Conservation (phyloP, 2,329 filamentous ascomycete genomes). For the Epichloe uncinata region DNA sequence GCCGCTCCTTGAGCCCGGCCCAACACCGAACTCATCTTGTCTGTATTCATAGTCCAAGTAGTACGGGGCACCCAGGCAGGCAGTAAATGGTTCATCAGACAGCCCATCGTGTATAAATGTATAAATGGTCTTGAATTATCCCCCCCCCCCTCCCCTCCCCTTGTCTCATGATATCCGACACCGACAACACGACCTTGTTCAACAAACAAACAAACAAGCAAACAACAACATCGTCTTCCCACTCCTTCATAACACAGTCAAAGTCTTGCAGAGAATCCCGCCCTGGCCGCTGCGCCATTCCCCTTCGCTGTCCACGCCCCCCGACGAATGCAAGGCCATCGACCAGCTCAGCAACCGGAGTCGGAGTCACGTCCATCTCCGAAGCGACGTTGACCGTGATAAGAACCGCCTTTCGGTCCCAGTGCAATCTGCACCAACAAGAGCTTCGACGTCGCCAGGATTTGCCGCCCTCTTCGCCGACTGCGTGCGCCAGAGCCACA, state of each 20-base stretch:
- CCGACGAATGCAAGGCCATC: constrained; percentile 19
- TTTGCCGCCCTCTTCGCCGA: no score
- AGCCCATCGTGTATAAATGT: background rate
- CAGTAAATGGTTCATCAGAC: background rate
- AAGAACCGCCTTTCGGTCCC: no score
- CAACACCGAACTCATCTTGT: no score
- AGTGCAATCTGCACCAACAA: no score
- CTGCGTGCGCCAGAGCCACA: constrained; percentile 8
- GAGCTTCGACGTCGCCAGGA: no score
- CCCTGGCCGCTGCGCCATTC: constrained; percentile 17
- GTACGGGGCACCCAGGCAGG: no score
- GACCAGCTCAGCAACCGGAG: constrained; percentile 4
- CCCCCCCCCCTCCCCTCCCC: no score
- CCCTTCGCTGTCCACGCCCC: constrained; percentile 17
- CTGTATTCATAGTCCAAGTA: no score
- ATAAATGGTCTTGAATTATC: background rate
- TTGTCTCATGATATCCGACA: background rate
- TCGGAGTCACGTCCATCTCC: constrained; percentile 19
- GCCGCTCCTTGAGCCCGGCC: background rate
- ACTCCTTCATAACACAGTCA: background rate
- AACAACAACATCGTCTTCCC: no score
- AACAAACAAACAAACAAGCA: background rate
- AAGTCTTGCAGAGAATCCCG: constrained; percentile 12
- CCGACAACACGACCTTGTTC: background rate
- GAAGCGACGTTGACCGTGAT: constrained; percentile 13